Conservation (phyloP, 2,329 filamentous ascomycete species). For the Cordyceps javanica region DNA sequence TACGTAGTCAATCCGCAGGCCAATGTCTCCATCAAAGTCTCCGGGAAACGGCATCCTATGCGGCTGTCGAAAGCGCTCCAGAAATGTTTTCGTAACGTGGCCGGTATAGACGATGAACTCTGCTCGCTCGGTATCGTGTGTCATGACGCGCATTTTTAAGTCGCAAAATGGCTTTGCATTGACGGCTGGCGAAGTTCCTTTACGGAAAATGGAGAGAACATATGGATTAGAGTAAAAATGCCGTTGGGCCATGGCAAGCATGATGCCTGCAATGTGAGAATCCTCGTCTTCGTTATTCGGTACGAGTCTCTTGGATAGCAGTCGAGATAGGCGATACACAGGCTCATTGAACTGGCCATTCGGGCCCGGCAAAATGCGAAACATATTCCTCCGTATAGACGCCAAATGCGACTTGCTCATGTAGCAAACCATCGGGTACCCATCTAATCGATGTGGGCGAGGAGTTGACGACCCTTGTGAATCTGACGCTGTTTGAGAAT, state of each 20-base stretch:
- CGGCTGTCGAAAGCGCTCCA: slow-evolving; percentile 45
- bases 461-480: slow-evolving; percentile 16
- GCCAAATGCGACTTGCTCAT: slow-evolving; percentile 42
- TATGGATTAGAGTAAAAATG: slow-evolving; percentile 38
- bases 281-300: slow-evolving; percentile 46
- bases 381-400: slow-evolving; percentile 40
- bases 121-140: slow-evolving; percentile 40
- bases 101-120: slow-evolving; percentile 50
- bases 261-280: slow-evolving; percentile 43
- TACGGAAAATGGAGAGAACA: slow-evolving; percentile 16
- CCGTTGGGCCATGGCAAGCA: slow-evolving; percentile 52
- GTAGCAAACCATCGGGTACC: slow-evolving; percentile 37
- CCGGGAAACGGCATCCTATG: slow-evolving; percentile 28
- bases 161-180: slow-evolving; percentile 33
- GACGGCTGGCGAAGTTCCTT: slow-evolving; percentile 23
- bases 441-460: slow-evolving; percentile 17
- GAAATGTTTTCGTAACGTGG: slow-evolving; percentile 40
- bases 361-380: slow-evolving; percentile 38
- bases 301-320: slow-evolving; percentile 41
- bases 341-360: slow-evolving; percentile 37
- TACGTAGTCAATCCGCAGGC: slow-evolving; percentile 41
- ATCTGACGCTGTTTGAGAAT: slow-evolving; percentile 22
- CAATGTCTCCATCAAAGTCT: slow-evolving; percentile 22
- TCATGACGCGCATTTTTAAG: slow-evolving; percentile 44
- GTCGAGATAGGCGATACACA: slow-evolving; percentile 40